These are phyloP conservation scores for Trichoderma oligosporum DNA, from an alignment of 2,329 filamentous ascomycete species.

Conservation along the genomic window DNA sequence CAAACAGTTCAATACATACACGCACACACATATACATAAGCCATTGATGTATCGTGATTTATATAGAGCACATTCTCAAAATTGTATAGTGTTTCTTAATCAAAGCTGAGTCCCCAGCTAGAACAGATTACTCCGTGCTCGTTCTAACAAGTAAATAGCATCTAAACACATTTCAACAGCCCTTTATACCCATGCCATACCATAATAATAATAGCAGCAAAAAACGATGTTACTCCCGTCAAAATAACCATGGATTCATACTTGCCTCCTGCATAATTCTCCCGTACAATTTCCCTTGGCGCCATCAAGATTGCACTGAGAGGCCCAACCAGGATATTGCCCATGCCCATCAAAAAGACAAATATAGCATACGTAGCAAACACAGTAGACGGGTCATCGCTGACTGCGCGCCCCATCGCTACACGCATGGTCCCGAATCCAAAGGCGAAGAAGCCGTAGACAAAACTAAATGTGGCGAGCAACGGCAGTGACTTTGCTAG, in stretches of 20 bases:
- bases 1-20: too few relatives aligned
- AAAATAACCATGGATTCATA: slow-evolving; percentile 21
- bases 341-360: slow-evolving; percentile 31
- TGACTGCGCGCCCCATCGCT: slow-evolving; percentile 31
- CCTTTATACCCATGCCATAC: slow-evolving; percentile 14
- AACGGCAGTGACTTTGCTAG: slow-evolving; percentile 42
- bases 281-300: slow-evolving; percentile 26
- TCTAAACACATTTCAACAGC: background rate
- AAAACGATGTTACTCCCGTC: slow-evolving; percentile 17
- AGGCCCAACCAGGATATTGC: slow-evolving; percentile 32
- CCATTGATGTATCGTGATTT: too few relatives aligned
- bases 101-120: too few relatives aligned
- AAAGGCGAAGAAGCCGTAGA: slow-evolving; percentile 53
- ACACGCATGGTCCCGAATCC: slow-evolving; percentile 24
- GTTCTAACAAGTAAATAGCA: too few relatives aligned
- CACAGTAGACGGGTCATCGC: slow-evolving; percentile 28
- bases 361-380: slow-evolving; percentile 30
- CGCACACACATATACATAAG: too few relatives aligned
- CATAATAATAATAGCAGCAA: slow-evolving; percentile 18
- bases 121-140: too few relatives aligned
- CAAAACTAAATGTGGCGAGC: slow-evolving; percentile 46
- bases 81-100: too few relatives aligned
- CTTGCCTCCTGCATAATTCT: slow-evolving; percentile 20
- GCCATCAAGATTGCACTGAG: slow-evolving; percentile 29
- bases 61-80: too few relatives aligned